These are phyloP conservation scores for Populus simonii DNA, from an alignment of 345 rosid genomes.

Conservation along the genomic window DNA sequence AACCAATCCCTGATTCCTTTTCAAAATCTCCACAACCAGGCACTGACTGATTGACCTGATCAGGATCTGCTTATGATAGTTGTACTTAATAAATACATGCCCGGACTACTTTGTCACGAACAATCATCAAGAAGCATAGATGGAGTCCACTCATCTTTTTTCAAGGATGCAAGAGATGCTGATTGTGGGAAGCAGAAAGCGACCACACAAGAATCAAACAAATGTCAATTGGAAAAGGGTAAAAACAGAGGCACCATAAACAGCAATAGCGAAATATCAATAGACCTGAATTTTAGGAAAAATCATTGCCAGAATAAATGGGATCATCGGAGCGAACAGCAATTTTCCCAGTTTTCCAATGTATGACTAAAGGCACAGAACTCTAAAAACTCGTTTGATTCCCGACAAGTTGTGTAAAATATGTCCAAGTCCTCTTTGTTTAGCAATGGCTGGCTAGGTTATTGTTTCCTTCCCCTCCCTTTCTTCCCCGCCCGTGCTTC, in stretches of 20 bases:
- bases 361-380: neutral
- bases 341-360: neutral
- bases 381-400: constrained; percentile 6
- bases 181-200: no score
- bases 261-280: neutral
- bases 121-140: no score
- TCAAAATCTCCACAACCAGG: no score
- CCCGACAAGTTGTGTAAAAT: neutral
- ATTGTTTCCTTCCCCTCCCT: constrained; percentile 94
- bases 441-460: constrained; percentile 12
- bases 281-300: neutral
- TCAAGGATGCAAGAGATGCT: no score
- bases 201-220: no score
- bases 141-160: no score
- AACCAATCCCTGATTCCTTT: no score
- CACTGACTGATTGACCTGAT: no score
- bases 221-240: neutral
- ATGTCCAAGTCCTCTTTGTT: neutral
- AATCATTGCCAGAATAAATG: neutral
- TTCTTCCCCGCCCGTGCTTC: constrained; percentile 71
- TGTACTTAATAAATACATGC: no score
- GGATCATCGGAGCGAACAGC: neutral
- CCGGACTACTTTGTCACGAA: no score
- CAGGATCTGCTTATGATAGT: no score
- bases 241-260: neutral